Percentiles rank a stretch among this genome's conserved stretches.
phyloP scores from a whole-genome alignment of 148 eudicot genomes.

The Spergularia marina region DNA sequence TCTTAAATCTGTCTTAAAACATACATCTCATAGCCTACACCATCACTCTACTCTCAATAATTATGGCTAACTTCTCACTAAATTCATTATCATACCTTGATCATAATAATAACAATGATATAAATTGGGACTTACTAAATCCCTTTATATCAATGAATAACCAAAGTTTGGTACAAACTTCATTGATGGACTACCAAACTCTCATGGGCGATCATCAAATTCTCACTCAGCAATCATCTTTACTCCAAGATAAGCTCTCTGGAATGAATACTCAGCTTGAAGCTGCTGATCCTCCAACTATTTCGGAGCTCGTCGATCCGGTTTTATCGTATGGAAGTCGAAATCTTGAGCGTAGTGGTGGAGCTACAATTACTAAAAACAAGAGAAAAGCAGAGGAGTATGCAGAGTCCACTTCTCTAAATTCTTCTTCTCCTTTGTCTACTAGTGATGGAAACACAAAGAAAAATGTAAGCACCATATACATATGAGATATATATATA shows the following conservation, averaged over 20 bases:
- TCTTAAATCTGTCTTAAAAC: not conserved
- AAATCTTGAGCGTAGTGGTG: conserved; percentile 14
- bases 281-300: conserved; percentile 11
- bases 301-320: conserved; percentile 20
- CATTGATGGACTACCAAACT: conserved; percentile 33
- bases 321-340: conserved; percentile 16
- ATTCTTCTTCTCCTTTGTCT: conserved; percentile 49
- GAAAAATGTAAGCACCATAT: conserved; percentile 39
- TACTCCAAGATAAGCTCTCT: conserved; percentile 3
- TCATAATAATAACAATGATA: conserved; percentile 44
- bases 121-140: conserved; percentile 45
- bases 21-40: not conserved
- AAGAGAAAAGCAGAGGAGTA: conserved; percentile 54
- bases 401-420: conserved; percentile 40
- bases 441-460: conserved; percentile 33
- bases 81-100: conserved; percentile 31
- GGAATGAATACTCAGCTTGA: conserved; percentile 14
- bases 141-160: conserved; percentile 30
- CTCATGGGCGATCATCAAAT: conserved; percentile 40
- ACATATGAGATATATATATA: not conserved
- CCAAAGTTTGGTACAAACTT: conserved; percentile 23
- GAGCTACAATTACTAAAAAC: conserved; percentile 8
- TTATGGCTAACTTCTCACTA: conserved; percentile 38
- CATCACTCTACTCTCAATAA: conserved; percentile 26
- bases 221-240: conserved; percentile 24